phyloP scores from a whole-genome alignment of 495 filamentous ascomycete species.

The Penicillium desertorum region DNA sequence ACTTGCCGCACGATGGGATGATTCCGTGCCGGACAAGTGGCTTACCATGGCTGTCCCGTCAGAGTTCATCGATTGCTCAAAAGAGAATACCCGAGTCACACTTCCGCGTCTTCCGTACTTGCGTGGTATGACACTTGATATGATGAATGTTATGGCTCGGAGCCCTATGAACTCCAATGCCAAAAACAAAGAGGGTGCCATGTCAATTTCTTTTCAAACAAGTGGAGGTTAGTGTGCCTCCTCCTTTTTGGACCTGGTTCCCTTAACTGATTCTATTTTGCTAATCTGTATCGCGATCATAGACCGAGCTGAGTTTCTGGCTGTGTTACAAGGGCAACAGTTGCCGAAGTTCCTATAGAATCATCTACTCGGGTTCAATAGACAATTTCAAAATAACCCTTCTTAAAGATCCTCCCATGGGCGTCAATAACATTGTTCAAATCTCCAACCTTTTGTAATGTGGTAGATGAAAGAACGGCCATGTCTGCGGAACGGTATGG shows the following conservation, averaged over 20 bases:
- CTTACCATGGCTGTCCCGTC: constrained; percentile 29
- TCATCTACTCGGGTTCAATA: background rate
- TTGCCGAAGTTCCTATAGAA: constrained; percentile 7
- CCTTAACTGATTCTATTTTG: background rate
- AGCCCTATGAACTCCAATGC: constrained; percentile 26
- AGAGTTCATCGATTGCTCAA: constrained; percentile 14
- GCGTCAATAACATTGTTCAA: background rate
- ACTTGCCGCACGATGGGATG: constrained; percentile 36
- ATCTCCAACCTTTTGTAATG: background rate
- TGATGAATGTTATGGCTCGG: constrained; percentile 35
- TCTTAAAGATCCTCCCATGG: too few species aligned
- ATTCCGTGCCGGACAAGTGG: constrained; percentile 38
- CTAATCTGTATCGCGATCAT: constrained; percentile 46
- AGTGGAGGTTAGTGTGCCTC: constrained; percentile 25
- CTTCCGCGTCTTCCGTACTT: constrained; percentile 26
- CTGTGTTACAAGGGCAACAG: constrained; percentile 17
- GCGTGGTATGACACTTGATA: constrained; percentile 36
- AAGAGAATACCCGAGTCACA: constrained; percentile 29
- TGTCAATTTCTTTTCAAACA: constrained; percentile 34
- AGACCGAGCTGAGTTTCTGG: constrained; percentile 33
- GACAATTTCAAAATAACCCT: background rate
- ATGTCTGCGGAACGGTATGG: background rate
- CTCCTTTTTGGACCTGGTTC: background rate
- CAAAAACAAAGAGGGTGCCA: constrained; percentile 26
- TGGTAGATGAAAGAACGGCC: background rate